These are phyloP conservation scores for Whalleya microplaca DNA, from an alignment of 2,329 filamentous ascomycete genomes.

Conservation along the genomic window DNA sequence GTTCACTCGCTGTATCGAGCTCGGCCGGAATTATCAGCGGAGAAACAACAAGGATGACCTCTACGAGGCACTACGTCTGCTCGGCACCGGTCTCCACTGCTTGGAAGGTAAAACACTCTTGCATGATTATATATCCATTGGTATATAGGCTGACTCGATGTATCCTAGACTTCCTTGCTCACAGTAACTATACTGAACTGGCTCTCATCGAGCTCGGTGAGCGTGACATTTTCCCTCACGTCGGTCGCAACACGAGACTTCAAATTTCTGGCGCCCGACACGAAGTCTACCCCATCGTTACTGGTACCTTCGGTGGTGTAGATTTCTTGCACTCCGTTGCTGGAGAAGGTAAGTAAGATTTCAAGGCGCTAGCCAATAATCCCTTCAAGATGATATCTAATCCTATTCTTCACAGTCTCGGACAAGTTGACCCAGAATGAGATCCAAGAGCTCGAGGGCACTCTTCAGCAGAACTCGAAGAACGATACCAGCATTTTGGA, in stretches of 20 bases:
- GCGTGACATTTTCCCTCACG: constrained; percentile 80
- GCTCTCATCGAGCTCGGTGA: constrained; percentile 87
- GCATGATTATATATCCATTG: background rate
- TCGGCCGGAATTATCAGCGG: constrained; percentile 74
- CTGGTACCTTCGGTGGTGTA: constrained; percentile 91
- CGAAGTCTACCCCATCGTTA: constrained; percentile 79
- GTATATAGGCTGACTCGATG: constrained; percentile 5
- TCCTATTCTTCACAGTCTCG: constrained; percentile 57
- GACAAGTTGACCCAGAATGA: constrained; percentile 93
- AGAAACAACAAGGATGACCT: constrained; percentile 74
- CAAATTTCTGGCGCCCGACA: constrained; percentile 67
- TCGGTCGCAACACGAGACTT: constrained; percentile 74
- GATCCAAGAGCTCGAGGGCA: constrained; percentile 84
- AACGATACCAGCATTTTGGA: constrained; percentile 76
- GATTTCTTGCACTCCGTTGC: constrained; percentile 91
- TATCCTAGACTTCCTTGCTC: constrained; percentile 76
- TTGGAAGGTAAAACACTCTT: constrained; percentile 64
- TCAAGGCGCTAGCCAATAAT: background rate
- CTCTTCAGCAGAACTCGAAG: constrained; percentile 67
- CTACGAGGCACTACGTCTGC: constrained; percentile 81
- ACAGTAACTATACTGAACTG: constrained; percentile 91
- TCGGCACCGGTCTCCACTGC: constrained; percentile 89
- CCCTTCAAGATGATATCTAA: constrained; percentile 2
- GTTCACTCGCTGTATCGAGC: constrained; percentile 73
- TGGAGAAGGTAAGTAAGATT: constrained; percentile 54